Conservation (phyloP, 768 basidiomycete species). For the Macrocybe gigantea region DNA sequence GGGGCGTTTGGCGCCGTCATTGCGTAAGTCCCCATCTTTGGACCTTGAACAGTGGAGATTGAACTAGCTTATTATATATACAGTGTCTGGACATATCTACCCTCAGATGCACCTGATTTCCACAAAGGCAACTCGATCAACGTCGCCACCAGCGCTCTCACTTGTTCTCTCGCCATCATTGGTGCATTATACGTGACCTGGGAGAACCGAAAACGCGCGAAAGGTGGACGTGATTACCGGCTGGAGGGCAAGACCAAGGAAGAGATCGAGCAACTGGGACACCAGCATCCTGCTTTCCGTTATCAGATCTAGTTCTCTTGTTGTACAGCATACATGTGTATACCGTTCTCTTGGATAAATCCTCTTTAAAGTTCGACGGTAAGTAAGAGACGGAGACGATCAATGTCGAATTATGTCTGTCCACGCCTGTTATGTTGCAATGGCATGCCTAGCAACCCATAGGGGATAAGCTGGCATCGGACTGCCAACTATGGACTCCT, state of each 20-base stretch:
- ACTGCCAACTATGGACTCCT: too few species aligned
- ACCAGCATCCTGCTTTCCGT: constrained; percentile 33
- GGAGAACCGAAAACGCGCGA: constrained; percentile 34
- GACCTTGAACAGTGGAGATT: background rate
- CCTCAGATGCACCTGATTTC: constrained; percentile 33
- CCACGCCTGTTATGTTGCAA: too few species aligned
- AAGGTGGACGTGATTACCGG: constrained; percentile 31
- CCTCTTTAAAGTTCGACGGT: too few species aligned
- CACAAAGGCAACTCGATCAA: constrained; percentile 37
- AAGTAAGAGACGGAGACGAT: too few species aligned
- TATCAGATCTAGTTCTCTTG: constrained; percentile 24
- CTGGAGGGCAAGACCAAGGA: constrained; percentile 27
- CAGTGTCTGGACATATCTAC: constrained; percentile 38
- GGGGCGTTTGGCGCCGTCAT: constrained; percentile 34
- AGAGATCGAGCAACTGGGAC: constrained; percentile 30
- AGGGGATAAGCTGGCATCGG: too few species aligned
- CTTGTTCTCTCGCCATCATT: constrained; percentile 21
- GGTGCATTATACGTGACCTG: constrained; percentile 26
- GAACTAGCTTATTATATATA: background rate
- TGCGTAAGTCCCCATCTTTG: constrained; percentile 21
- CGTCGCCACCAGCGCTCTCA: constrained; percentile 23
- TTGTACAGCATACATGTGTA: too few species aligned
- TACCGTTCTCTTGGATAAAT: too few species aligned
- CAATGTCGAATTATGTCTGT: too few species aligned
- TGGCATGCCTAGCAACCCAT: too few species aligned